phyloP scores from a whole-genome alignment of 371 early-diverging fungal species.

The Apophysomyces ossiformis region DNA sequence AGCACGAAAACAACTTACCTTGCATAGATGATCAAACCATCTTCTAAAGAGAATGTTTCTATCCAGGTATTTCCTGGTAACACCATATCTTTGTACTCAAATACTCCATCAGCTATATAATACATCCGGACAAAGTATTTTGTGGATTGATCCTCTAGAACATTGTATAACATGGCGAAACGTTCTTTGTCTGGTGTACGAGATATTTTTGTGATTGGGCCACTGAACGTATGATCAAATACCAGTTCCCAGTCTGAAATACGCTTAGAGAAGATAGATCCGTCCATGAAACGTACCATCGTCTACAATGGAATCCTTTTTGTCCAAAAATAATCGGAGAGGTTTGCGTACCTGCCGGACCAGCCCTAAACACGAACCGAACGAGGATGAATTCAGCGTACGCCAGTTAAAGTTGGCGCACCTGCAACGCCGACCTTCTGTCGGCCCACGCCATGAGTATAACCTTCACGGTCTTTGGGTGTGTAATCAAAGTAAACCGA shows the following conservation, averaged over 20 bases:
- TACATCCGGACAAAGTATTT: conserved; percentile 42
- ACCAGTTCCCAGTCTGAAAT: conserved; percentile 28
- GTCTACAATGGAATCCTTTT: not conserved
- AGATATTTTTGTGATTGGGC: conserved; percentile 36
- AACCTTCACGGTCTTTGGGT: conserved; percentile 4
- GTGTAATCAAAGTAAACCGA: conserved; percentile 30
- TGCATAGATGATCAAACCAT: conserved; percentile 36
- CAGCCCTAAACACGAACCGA: conserved; percentile 7
- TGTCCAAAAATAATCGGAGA: conserved; percentile 16
- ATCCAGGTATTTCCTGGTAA: conserved; percentile 50
- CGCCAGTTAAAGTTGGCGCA: conserved; percentile 6
- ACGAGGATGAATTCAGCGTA: too few relatives aligned
- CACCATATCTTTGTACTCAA: conserved; percentile 42
- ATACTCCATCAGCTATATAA: conserved; percentile 26
- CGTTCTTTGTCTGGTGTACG: conserved; percentile 14
- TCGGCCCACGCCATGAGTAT: conserved; percentile 27
- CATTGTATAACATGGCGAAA: conserved; percentile 43
- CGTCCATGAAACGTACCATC: not conserved
- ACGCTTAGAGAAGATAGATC: not conserved
- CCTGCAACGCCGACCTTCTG: conserved; percentile 33
- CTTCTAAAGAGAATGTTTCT: conserved; percentile 36
- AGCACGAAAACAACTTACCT: conserved; percentile 27
- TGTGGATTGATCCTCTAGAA: conserved; percentile 35
- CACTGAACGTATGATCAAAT: conserved; percentile 36
- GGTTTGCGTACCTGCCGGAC: conserved; percentile 17